Evolutionary conservation across 805 yeast genomes (phyloP).

Genomic region (Tetrapisispora namnaoensis): DNA sequence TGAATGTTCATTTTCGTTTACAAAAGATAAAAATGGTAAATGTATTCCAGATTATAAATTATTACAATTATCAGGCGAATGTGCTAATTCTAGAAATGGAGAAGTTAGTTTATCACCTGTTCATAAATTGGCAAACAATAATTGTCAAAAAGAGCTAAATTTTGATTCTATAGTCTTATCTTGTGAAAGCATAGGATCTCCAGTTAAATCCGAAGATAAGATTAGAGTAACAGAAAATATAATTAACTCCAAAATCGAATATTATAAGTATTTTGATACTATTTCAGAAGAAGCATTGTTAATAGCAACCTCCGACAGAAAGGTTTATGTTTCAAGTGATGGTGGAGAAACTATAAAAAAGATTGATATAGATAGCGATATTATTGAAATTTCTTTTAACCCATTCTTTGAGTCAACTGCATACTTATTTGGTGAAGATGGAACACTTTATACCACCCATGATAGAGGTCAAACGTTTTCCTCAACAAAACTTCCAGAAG

Average conservation of each 20-base stretch:
- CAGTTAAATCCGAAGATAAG: conserved; percentile 12
- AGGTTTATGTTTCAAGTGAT: conserved; percentile 58
- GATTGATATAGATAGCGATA: conserved; percentile 31
- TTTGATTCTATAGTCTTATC: conserved; percentile 22
- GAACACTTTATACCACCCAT: conserved; percentile 45
- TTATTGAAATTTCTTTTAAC: conserved; percentile 52
- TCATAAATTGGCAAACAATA: conserved; percentile 10
- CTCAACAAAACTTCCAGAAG: conserved; percentile 41
- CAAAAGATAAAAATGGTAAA: conserved; percentile 27
- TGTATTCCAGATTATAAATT: conserved; percentile 38
- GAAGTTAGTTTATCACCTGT: conserved; percentile 12
- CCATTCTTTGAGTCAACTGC: conserved; percentile 31
- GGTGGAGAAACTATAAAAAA: conserved; percentile 46
- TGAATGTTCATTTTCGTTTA: conserved; percentile 56
- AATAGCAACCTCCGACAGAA: conserved; percentile 42
- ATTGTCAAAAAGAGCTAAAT: conserved; percentile 18
- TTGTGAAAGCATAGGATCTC: conserved; percentile 14
- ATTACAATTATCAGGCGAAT: conserved; percentile 12
- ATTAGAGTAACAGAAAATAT: conserved; percentile 34
- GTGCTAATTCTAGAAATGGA: conserved; percentile 9
- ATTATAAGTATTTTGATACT: conserved; percentile 41
- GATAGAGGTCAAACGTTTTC: conserved; percentile 60
- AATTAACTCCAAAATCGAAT: conserved; percentile 43
- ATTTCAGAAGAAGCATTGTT: conserved; percentile 55
- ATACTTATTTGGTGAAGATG: conserved; percentile 36